Base-by-base conservation (phyloP, 2,329 filamentous ascomycete species). In the Cladosporium sp. region DNA sequence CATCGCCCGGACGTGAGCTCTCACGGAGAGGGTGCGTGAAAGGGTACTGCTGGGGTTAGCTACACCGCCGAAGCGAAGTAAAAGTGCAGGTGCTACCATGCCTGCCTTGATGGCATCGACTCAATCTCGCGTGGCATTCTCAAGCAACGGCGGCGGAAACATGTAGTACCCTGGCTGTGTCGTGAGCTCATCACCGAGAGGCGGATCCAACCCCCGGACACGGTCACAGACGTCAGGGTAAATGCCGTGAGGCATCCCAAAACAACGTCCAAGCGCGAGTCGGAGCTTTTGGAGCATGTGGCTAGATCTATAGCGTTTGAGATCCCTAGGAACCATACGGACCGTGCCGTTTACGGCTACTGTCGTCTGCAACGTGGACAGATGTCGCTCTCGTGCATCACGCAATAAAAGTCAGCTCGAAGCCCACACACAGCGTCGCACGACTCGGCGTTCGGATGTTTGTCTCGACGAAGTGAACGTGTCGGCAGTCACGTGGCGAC, bases 291-390 rank as follows among this genome's bases (percentile, higher is more conserved):
- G 61, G 33, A 52, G 61, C 61, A 63, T 44, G 61, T 63, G 61
- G 50, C 50, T 52, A 56, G 61, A 63, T 63, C 50, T 63, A 56
- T 31, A 37, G 61, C 61, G 61, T 63, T 63, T 63, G 50, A 63
- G 61, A 63, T 63, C 61, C 31, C 50, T 55, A 35, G 61, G 61
- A 63, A 63, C 61, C 50, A 55, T 63, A 63, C 61, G 61, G 61
- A 63, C 61, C 61, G 61, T 63, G 61, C 61, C 61, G 61, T 63
- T 63, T 63, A 44, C 40, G 61, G 61, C 61, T 63, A 63, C 61
- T 56, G 50, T 63, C 50, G 33, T 56, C 61, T 63, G 56, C 56
- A 59, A 23, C 56, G 35, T 44, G 50, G 59, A 46, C 50, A 46
- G 44, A 53, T 62, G 28, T 53, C 46, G 46, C 59, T 40, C 14